A percentile compares a stretch with the other conserved stretches of the same genome.
phyloP scores from a whole-genome alignment of 768 basidiomycete genomes.

The Mrakia hoshinonis region DNA sequence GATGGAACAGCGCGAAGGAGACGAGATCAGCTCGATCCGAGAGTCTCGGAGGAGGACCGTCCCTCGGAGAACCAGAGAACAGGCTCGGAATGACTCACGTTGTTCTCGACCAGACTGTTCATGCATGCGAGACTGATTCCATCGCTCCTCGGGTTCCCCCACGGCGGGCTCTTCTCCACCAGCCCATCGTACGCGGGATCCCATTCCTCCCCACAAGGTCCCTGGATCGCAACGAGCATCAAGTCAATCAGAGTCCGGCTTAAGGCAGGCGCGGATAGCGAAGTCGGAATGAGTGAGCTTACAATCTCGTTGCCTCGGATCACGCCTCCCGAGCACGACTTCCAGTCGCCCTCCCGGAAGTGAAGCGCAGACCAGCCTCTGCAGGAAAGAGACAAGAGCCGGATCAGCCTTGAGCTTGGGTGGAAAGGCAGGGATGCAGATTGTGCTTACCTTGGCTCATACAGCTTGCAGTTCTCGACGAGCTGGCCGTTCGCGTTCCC shows the following conservation, averaged over 20 bases:
- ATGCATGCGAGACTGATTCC: slow-evolving; percentile 43
- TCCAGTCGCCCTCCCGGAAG: slow-evolving; percentile 41
- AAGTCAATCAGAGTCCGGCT: no score
- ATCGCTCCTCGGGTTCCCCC: slow-evolving; percentile 40
- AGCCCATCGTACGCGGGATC: slow-evolving; percentile 41
- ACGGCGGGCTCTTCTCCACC: slow-evolving; percentile 33
- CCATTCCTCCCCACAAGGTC: slow-evolving; percentile 43
- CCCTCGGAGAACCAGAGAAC: not conserved
- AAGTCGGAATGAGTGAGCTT: slow-evolving; percentile 13
- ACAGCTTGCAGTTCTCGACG: slow-evolving; percentile 39
- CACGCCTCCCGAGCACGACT: slow-evolving; percentile 37
- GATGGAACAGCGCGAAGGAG: not conserved
- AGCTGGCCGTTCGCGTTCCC: slow-evolving; percentile 40
- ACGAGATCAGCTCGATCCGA: slow-evolving; percentile 1
- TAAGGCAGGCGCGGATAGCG: not conserved
- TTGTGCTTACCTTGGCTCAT: slow-evolving; percentile 40
- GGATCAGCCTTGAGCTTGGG: not conserved
- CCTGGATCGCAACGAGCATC: slow-evolving; percentile 31
- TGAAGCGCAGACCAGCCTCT: slow-evolving; percentile 43
- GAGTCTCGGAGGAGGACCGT: not conserved
- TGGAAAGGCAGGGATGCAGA: not conserved
- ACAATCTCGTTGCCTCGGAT: slow-evolving; percentile 41
- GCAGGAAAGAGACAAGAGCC: not conserved
- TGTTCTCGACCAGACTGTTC: slow-evolving; percentile 39
- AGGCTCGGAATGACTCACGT: slow-evolving; percentile 33